Conservation (phyloP, 768 basidiomycete genomes). For the Mycena epipterygia region DNA sequence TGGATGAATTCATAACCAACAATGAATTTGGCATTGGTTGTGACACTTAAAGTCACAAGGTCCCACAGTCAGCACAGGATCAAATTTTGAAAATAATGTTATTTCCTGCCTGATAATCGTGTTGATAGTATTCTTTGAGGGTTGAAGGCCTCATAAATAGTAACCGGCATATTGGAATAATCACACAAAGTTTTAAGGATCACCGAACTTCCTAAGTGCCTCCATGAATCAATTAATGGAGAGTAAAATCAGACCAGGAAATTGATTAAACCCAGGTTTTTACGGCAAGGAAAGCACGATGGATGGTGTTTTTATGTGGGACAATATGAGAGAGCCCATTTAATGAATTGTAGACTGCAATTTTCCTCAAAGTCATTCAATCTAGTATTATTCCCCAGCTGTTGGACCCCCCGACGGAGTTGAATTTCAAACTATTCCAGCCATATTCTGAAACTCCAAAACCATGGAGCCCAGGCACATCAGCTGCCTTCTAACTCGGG, state of each 20-base stretch:
- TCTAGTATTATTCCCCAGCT: too few species aligned
- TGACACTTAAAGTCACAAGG: background rate
- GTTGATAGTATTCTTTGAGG: background rate
- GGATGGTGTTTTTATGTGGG: background rate
- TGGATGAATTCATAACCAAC: background rate
- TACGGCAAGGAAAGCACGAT: background rate
- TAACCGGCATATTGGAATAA: background rate
- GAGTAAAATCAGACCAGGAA: background rate
- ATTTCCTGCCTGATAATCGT: background rate
- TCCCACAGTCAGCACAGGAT: background rate
- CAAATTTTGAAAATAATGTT: slow-evolving; percentile 3
- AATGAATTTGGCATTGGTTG: background rate
- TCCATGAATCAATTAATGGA: background rate
- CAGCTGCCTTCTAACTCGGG: too few species aligned
- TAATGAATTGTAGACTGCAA: too few species aligned
- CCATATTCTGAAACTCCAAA: too few species aligned
- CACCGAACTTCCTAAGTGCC: background rate
- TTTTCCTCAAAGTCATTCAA: too few species aligned
- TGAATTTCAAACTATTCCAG: too few species aligned
- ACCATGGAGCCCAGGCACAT: too few species aligned
- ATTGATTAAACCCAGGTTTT: background rate
- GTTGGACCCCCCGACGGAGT: too few species aligned
- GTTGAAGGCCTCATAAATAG: background rate
- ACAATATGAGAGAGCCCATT: too few species aligned
- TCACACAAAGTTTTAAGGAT: background rate